phyloP scores from a whole-genome alignment of 2,329 filamentous ascomycete genomes.

The Pseudocercospora macadamiae region DNA sequence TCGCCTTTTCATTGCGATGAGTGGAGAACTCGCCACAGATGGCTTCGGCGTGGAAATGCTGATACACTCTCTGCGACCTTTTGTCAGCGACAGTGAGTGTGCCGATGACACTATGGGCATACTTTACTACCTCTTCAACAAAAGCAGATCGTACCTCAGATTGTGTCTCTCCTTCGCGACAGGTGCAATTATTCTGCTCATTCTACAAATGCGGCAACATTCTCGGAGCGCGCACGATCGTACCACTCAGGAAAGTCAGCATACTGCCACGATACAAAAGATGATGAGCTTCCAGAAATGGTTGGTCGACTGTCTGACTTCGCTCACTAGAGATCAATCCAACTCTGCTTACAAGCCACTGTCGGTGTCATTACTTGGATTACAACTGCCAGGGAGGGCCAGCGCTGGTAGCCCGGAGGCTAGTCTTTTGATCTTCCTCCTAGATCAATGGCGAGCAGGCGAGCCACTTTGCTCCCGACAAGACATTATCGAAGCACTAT shows the following conservation, averaged over 20 bases:
- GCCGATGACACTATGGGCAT: constrained; percentile 89
- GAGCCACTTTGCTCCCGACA: constrained; percentile 69
- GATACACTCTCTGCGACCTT: constrained; percentile 75
- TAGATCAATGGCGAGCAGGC: constrained; percentile 69
- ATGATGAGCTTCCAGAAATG: constrained; percentile 76
- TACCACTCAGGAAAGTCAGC: constrained; percentile 83
- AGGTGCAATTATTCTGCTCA: constrained; percentile 75
- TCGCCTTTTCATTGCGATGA: constrained; percentile 76
- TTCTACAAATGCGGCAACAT: constrained; percentile 71
- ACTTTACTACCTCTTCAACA: constrained; percentile 77
- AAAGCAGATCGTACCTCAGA: constrained; percentile 66
- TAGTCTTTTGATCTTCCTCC: constrained; percentile 74
- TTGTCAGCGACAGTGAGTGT: constrained; percentile 81
- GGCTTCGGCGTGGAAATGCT: constrained; percentile 91
- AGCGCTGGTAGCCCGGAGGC: constrained; percentile 74
- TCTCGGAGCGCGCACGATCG: constrained; percentile 53
- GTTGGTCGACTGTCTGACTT: constrained; percentile 70
- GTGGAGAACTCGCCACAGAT: constrained; percentile 70
- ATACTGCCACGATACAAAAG: constrained; percentile 74
- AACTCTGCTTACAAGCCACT: constrained; percentile 16
- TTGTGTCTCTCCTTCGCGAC: constrained; percentile 73
- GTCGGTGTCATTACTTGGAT: constrained; percentile 42
- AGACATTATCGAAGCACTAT: constrained; percentile 70
- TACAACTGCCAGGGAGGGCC: constrained; percentile 70
- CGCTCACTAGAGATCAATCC: constrained; percentile 20